These are phyloP conservation scores for Kwoniella mangroviensis DNA, from an alignment of 768 basidiomycete species.

Conservation along the genomic window DNA sequence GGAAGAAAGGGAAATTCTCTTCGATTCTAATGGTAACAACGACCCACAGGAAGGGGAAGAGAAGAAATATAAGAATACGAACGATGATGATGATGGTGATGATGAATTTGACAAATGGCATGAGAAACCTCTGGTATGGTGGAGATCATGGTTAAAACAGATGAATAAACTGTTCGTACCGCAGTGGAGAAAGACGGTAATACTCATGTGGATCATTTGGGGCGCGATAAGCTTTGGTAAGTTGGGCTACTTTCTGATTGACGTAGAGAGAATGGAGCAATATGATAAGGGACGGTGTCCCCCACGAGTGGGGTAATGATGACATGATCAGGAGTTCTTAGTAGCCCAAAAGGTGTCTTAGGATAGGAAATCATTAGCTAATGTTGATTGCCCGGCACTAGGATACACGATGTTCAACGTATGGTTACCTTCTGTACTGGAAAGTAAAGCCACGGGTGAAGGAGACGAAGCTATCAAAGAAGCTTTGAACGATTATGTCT, in stretches of 20 bases:
- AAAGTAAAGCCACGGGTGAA: constrained; percentile 46
- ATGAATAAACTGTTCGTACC: constrained; percentile 50
- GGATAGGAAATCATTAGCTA: neutral
- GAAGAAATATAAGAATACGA: constrained; percentile 4
- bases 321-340: too few relatives aligned
- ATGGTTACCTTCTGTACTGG: constrained; percentile 55
- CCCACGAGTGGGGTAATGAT: too few relatives aligned
- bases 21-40: constrained; percentile 2
- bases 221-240: constrained; percentile 54
- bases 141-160: constrained; percentile 41
- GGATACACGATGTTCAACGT: constrained; percentile 56
- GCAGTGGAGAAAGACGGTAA: constrained; percentile 52
- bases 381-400: constrained; percentile 6
- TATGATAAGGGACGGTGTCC: too few relatives aligned
- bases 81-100: neutral
- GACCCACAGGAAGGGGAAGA: constrained; percentile 8
- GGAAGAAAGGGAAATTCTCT: constrained; percentile 2
- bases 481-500: constrained; percentile 50
- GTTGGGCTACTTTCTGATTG: constrained; percentile 1
- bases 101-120: constrained; percentile 8
- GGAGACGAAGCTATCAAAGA: constrained; percentile 47
- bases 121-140: constrained; percentile 25
- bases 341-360: too few relatives aligned
- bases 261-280: too few relatives aligned
- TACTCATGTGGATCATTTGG: constrained; percentile 58